Base-by-base conservation (phyloP, 2,329 filamentous ascomycete genomes). In the Colletotrichum tabaci region DNA sequence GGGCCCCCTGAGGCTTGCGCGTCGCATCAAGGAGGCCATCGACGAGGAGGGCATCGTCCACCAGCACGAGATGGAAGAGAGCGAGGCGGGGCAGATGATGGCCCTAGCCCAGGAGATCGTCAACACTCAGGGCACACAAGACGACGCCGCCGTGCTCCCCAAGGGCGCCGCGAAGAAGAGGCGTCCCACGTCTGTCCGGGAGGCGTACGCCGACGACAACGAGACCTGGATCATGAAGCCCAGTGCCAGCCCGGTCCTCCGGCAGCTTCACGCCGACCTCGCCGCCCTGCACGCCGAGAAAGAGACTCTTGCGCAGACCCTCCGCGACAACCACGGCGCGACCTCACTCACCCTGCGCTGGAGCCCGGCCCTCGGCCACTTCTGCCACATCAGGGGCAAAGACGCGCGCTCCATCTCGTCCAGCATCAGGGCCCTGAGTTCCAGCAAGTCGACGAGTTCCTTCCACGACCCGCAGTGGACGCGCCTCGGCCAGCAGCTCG, bases 41-140 rank as follows among this genome's bases (percentile, higher is more conserved):
- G 96, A 99, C 77, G 96, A 98, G 82, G 95, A 98, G 74, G 94
- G 95, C 0, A 84, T 98, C n/a, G 87, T 91, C 18, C 90, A 94
- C 75, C 92, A 94, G 76, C 95, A 98, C 76, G 89, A 92, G 46
- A 87, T 92, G 1, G 91, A 96, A 75, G 91, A 96, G 72, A 90
- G 88, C 63, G 90, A 94, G 74, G 90, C 91, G 0, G 89, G 87
- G 23, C 89, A 92, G 72, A 90, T 96, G 76, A 89, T 93, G 30
- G 89, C 89, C 1, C 85, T 97, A 58, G 94, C 94, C 7, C 89
- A 95, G 78, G 88, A 92, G 67, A 88, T 96, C 13, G 86, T 94
- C 23, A 85, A 87, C 35, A 87, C 88, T 42, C 92, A 95, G 79
- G 93, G 90, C 4, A 86, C 87, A 1, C 84, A 87, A 42, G 90